Percentiles rank a stretch among this genome's conserved stretches.
Evolutionary conservation across 768 basidiomycete species (phyloP).

Genomic region (Scleroderma bovista): DNA sequence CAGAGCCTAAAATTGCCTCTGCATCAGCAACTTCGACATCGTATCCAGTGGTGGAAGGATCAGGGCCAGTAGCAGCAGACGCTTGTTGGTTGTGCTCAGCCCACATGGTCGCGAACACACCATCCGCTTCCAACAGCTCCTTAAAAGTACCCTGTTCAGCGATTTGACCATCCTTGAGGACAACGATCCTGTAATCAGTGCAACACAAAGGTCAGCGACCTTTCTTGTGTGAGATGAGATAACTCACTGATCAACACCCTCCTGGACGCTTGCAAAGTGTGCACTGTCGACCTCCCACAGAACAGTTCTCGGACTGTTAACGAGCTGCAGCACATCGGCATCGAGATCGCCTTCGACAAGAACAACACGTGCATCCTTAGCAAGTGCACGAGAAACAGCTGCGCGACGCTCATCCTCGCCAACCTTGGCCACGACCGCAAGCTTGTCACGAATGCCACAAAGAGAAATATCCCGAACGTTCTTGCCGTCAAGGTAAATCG

Average conservation of each 20-base stretch:
- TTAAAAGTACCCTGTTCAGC: constrained; percentile 77
- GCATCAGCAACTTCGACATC: constrained; percentile 19
- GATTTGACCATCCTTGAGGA: constrained; percentile 86
- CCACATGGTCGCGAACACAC: constrained; percentile 85
- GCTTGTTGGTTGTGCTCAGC: constrained; percentile 70
- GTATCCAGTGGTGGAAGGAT: constrained; percentile 22
- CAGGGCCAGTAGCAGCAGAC: constrained; percentile 32
- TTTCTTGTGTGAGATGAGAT: neutral
- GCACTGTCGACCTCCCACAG: constrained; percentile 22
- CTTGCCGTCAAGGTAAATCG: constrained; percentile 79
- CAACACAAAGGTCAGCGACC: neutral
- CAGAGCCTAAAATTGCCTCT: constrained; percentile 13
- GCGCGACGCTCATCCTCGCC: constrained; percentile 20
- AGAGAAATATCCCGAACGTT: constrained; percentile 89
- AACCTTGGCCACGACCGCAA: constrained; percentile 91
- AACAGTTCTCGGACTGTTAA: constrained; percentile 15
- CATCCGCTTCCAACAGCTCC: constrained; percentile 67
- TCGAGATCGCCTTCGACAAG: constrained; percentile 24
- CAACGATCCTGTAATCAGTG: constrained; percentile 59
- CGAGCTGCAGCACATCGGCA: constrained; percentile 2
- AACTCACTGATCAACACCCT: constrained; percentile 56
- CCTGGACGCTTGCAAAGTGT: constrained; percentile 37
- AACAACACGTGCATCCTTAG: constrained; percentile 21
- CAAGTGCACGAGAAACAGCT: constrained; percentile 20
- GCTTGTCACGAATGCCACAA: constrained; percentile 66